phyloP scores from a whole-genome alignment of 192 early-diverging fungal species.

The Coemansia sp. region DNA sequence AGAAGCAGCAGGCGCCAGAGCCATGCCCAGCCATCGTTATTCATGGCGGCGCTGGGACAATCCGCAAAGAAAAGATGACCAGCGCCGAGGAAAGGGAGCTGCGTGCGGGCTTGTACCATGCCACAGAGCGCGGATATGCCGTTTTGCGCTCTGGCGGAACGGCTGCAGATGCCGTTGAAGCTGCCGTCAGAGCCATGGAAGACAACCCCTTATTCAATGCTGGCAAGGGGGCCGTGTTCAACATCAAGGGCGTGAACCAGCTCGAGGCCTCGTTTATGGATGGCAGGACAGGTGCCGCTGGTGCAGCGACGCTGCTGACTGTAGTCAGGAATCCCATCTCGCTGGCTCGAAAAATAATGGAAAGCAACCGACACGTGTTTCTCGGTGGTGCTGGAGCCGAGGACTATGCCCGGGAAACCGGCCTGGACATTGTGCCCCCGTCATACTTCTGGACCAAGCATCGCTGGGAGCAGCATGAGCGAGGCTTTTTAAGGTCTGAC shows the following conservation, averaged over 20 bases:
- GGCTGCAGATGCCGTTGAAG: constrained; percentile 44
- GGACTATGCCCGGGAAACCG: constrained; percentile 18
- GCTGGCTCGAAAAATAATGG: constrained; percentile 44
- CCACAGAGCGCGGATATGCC: constrained; percentile 19
- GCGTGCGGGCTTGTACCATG: constrained; percentile 15
- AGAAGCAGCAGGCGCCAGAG: neutral
- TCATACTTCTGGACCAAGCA: constrained; percentile 42
- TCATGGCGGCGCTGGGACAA: constrained; percentile 30
- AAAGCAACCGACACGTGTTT: constrained; percentile 25
- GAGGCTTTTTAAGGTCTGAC: constrained; percentile 10
- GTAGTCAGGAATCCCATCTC: constrained; percentile 32
- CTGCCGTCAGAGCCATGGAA: constrained; percentile 41
- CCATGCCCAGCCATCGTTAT: constrained; percentile 23
- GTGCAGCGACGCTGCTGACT: constrained; percentile 37
- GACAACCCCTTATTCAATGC: constrained; percentile 45
- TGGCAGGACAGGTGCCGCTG: constrained; percentile 22
- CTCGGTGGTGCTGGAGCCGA: constrained; percentile 32
- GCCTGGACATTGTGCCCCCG: constrained; percentile 28
- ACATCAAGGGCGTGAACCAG: constrained; percentile 27
- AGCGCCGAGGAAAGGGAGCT: constrained; percentile 17
- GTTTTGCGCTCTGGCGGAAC: constrained; percentile 18
- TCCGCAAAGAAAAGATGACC: constrained; percentile 30
- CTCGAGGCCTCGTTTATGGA: constrained; percentile 38
- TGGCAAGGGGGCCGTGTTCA: constrained; percentile 35
- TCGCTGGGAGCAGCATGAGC: constrained; percentile 41